A percentile compares a stretch with the other conserved stretches of the same genome.
phyloP scores from a whole-genome alignment of 495 filamentous ascomycete species.

The Sordaria brevicollis region DNA sequence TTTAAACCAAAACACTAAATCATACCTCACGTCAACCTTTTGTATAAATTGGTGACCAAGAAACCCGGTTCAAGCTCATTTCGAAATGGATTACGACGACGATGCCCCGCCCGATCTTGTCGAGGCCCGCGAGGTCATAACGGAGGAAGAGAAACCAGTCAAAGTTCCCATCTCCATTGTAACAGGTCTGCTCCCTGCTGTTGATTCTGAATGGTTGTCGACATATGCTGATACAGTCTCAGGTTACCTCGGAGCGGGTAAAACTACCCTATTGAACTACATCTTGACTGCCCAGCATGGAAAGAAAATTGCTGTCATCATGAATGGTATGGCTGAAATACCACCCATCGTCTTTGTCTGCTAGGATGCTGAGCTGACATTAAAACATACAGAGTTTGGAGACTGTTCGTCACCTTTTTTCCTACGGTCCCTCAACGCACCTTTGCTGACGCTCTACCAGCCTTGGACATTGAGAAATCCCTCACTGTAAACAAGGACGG shows the following conservation, averaged over 20 bases:
- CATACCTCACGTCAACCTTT: background rate
- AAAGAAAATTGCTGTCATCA: conserved; percentile 93
- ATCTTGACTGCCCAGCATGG: conserved; percentile 89
- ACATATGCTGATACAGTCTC: conserved; percentile 2
- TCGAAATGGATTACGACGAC: conserved; percentile 47
- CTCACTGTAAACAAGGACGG: conserved; percentile 79
- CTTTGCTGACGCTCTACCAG: conserved; percentile 34
- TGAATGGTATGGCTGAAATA: conserved; percentile 57
- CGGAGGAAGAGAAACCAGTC: conserved; percentile 39
- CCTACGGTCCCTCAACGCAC: background rate
- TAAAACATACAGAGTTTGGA: conserved; percentile 61
- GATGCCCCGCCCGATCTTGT: conserved; percentile 69
- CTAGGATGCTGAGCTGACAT: background rate
- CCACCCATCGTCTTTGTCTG: background rate
- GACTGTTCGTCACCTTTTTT: conserved; percentile 55
- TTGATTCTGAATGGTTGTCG: background rate
- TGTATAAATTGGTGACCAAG: background rate
- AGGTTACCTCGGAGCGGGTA: conserved; percentile 86
- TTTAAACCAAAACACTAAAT: background rate
- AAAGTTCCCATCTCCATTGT: conserved; percentile 94
- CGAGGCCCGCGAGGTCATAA: conserved; percentile 31
- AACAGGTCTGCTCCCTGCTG: conserved; percentile 50
- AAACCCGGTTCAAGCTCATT: background rate
- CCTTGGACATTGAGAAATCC: conserved; percentile 87
- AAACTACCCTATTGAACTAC: conserved; percentile 92